Conservation (phyloP, 202 grass and related monocot genomes). For the Zizania palustris region DNA sequence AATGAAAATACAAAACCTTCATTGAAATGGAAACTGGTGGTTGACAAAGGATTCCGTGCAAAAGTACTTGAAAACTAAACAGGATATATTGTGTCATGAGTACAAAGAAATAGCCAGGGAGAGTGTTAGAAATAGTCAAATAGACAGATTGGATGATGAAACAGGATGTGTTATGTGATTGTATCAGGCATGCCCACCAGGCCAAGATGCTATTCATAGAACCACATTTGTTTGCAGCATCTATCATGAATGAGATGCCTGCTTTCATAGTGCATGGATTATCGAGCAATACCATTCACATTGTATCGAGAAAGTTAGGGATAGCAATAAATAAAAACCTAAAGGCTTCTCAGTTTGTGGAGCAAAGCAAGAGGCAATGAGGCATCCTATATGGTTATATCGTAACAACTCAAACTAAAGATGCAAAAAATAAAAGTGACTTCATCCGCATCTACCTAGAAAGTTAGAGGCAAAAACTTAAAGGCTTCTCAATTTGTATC, state of each 20-base stretch:
- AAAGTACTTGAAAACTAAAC: background rate
- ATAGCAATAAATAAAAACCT: background rate
- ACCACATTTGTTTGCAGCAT: constrained; percentile 27
- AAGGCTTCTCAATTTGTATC: background rate
- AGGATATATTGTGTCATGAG: background rate
- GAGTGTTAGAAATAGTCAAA: constrained; percentile 26
- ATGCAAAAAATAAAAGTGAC: background rate
- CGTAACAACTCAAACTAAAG: constrained; percentile 7
- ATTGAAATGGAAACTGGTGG: background rate
- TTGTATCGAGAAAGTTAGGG: background rate
- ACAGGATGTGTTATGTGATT: background rate
- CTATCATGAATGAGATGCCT: constrained; percentile 17
- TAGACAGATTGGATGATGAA: constrained; percentile 19
- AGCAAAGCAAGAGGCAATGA: background rate
- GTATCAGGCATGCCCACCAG: background rate
- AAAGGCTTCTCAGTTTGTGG: background rate
- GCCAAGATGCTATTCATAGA: constrained; percentile 23
- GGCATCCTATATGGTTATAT: background rate
- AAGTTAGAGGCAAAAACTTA: background rate
- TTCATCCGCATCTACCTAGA: background rate
- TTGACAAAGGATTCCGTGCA: background rate
- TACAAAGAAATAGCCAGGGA: constrained; percentile 18
- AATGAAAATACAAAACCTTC: background rate
- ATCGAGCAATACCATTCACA: constrained; percentile 7
- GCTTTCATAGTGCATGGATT: constrained; percentile 14